These are phyloP conservation scores for Botryotinia calthae DNA, from an alignment of 2,329 filamentous ascomycete species.

Conservation along the genomic window DNA sequence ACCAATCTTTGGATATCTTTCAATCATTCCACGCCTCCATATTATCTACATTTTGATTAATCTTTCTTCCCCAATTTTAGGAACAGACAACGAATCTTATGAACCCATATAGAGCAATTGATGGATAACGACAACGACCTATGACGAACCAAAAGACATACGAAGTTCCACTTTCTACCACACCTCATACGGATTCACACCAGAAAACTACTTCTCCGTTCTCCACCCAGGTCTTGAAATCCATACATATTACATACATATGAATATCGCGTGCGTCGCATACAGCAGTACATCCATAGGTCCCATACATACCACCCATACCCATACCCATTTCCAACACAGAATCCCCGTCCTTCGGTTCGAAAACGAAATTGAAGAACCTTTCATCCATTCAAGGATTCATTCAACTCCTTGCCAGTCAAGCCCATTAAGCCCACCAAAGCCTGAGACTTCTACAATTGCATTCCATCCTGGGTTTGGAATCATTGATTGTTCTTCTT, in stretches of 20 bases:
- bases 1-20: background rate
- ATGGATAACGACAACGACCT: constrained; percentile 14
- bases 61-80: background rate
- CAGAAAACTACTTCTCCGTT: constrained; percentile 8
- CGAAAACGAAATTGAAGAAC: constrained; percentile 14
- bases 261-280: constrained; percentile 4
- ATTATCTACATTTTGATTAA: background rate
- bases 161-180: constrained; percentile 1
- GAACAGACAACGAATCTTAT: background rate
- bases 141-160: constrained; percentile 3
- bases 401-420: background rate
- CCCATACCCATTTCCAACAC: background rate
- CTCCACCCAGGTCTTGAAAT: constrained; percentile 8
- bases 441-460: background rate
- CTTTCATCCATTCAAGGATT: background rate
- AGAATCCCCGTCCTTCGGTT: constrained; percentile 9
- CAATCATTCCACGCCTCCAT: background rate
- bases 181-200: background rate
- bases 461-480: background rate
- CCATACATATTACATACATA: background rate
- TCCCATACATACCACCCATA: constrained; percentile 4
- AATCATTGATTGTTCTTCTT: constrained; percentile 9
- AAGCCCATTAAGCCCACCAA: background rate
- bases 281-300: background rate
- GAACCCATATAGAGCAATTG: background rate